phyloP scores from a whole-genome alignment of 2,329 filamentous ascomycete genomes.

The Leptographium lundbergii region DNA sequence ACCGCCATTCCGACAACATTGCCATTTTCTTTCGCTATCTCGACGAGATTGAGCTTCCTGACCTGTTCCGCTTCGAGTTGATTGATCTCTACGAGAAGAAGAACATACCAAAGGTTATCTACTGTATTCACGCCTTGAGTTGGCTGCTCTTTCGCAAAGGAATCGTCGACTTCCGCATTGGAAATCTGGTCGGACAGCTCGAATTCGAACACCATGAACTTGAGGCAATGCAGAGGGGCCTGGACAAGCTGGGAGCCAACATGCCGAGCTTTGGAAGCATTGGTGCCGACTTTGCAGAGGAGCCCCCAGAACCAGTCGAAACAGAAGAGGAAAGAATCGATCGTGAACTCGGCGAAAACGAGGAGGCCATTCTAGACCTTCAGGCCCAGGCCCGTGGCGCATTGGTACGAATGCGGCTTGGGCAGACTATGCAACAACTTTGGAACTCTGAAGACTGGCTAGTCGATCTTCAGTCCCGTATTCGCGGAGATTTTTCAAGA shows the following conservation, averaged over 20 bases:
- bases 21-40: conserved; percentile 91
- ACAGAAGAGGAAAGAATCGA: conserved; percentile 83
- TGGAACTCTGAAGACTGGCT: conserved; percentile 77
- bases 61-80: conserved; percentile 91
- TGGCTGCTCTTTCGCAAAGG: conserved; percentile 96
- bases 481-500: conserved; percentile 77
- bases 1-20: conserved; percentile 94
- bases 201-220: conserved; percentile 97
- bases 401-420: conserved; percentile 61
- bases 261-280: conserved; percentile 99
- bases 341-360: conserved; percentile 67
- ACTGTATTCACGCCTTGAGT: conserved; percentile 93
- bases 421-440: conserved; percentile 71
- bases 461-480: conserved; percentile 70
- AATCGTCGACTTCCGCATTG: conserved; percentile 89
- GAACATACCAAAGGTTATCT: conserved; percentile 98
- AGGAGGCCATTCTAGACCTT: conserved; percentile 59
- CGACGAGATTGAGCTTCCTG: conserved; percentile 81
- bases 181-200: conserved; percentile 88
- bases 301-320: conserved; percentile 67
- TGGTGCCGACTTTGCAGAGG: conserved; percentile 87
- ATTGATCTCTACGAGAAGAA: conserved; percentile 99
- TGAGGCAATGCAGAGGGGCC: conserved; percentile 90
- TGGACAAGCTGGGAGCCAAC: conserved; percentile 86
- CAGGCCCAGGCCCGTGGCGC: conserved; percentile 82